Percentiles rank a stretch among this genome's conserved stretches.
Evolutionary conservation across 2,329 filamentous ascomycete genomes (phyloP).

Genomic region (Teratosphaeria epicoccoides): DNA sequence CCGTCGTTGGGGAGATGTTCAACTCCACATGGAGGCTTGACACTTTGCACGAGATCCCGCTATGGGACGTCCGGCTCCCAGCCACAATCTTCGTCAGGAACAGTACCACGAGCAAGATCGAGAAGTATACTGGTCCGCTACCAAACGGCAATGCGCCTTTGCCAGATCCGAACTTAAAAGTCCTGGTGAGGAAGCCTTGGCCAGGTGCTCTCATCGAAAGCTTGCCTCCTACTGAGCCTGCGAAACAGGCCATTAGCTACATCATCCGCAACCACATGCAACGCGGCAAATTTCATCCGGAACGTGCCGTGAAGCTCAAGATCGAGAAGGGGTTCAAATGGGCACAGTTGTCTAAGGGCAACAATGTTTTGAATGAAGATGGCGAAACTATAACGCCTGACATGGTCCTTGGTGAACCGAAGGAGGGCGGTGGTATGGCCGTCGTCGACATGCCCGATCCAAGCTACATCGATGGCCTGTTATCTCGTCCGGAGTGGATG

Average conservation of each 20-base stretch:
- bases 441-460: slow-evolving; percentile 66
- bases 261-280: slow-evolving; percentile 66
- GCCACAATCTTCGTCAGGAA: slow-evolving; percentile 61
- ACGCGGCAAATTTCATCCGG: slow-evolving; percentile 68
- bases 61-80: slow-evolving; percentile 57
- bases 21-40: slow-evolving; percentile 66
- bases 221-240: slow-evolving; percentile 59
- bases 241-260: slow-evolving; percentile 67
- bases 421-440: slow-evolving; percentile 62
- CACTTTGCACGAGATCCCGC: slow-evolving; percentile 53
- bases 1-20: slow-evolving; percentile 67
- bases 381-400: slow-evolving; percentile 68
- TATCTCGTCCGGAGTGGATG: slow-evolving; percentile 63
- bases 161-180: slow-evolving; percentile 50
- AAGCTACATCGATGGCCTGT: slow-evolving; percentile 59
- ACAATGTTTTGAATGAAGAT: slow-evolving; percentile 51
- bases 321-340: slow-evolving; percentile 52
- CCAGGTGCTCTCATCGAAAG: slow-evolving; percentile 53
- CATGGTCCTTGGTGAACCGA: slow-evolving; percentile 65
- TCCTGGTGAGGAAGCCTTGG: slow-evolving; percentile 69
- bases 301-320: slow-evolving; percentile 53
- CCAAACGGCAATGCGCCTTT: slow-evolving; percentile 39
- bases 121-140: slow-evolving; percentile 58
- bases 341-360: slow-evolving; percentile 49
- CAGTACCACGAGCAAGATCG: slow-evolving; percentile 50